Evolutionary conservation across 345 rosid genomes (phyloP), one percentile per base, ranked within the genome.

Genomic region (Eucalyptus erythrocorys): DNA sequence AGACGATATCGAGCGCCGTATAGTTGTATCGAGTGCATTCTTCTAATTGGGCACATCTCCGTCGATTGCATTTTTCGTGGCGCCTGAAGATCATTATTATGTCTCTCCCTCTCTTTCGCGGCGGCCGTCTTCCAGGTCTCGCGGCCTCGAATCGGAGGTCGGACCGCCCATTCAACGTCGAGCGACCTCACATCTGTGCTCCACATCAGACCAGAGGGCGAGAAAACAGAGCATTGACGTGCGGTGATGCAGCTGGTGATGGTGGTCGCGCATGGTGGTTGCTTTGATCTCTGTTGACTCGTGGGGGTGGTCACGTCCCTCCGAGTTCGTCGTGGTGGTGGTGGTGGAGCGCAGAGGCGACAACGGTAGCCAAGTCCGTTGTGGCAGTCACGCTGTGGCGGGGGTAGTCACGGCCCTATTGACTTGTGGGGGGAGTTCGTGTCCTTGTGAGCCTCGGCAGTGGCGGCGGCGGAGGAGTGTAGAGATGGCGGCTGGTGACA

Each of bases 401-500:
- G 79, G 42, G 80, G 81, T 32, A 68, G 80, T 71, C 81, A 19
- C 8, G 11, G 26, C 8, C 27, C 27, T 10, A 19, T 37, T 71
- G 43, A 37, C 26, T 16, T 2, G 22, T 61, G 42, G 11, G 79
- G 79, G 10, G 19, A 7, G 21, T 9, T 17, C 0, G 43, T 37
- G 27, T 10, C 47, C 82, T 43, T 10, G 27, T 40, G 27, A 76
- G 15, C 12, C 81, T 2, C 5, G 8, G 27, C 14, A 3, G 81
- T 0, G 45, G 81, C 7, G 13, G 22, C 3, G 21, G 37, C 5
- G 19, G 32, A 10, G 12, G 5, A 15, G 45, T 21, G 15, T 21
- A 6, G 45, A 37, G 47, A 10, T 37, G 45, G 45, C 2, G 3
- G 84, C 8, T 22, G 5, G 47, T 1, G 1, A 40, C 0, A 2